Percentiles rank a stretch among this genome's conserved stretches.
These are phyloP conservation scores for Perkinsus marinus DNA, from an alignment of 169 alveolate species.

Conservation along the genomic window DNA sequence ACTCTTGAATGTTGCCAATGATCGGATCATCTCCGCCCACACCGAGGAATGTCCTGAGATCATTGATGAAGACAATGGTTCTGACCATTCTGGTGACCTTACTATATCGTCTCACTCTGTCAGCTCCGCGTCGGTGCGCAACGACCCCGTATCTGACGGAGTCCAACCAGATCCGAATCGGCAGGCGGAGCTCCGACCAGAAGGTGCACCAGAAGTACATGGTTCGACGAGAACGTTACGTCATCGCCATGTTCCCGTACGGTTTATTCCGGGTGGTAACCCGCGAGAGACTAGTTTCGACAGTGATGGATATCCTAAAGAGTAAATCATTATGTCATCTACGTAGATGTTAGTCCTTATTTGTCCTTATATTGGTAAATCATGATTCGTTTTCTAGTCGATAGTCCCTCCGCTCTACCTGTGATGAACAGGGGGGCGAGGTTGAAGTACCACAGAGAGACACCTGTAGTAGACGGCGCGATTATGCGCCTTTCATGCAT, in stretches of 20 bases:
- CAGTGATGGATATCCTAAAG: background rate
- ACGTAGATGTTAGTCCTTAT: background rate
- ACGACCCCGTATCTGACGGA: background rate
- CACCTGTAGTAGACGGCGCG: too few relatives aligned
- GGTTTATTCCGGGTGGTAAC: background rate
- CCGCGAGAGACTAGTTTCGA: background rate
- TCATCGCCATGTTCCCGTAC: background rate
- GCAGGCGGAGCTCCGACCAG: background rate
- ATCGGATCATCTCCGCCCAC: background rate
- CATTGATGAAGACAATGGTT: background rate
- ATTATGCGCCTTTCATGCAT: too few relatives aligned
- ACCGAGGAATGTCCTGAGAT: background rate
- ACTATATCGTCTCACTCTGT: background rate
- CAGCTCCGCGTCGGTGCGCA: background rate
- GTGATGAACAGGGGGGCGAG: background rate
- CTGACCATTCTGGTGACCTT: background rate
- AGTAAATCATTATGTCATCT: background rate
- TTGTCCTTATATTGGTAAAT: background rate
- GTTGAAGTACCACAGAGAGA: background rate
- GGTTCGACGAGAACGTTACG: background rate
- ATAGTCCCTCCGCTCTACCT: background rate
- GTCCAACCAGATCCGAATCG: background rate
- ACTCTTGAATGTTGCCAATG: background rate
- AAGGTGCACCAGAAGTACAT: background rate
- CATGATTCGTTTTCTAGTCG: background rate